phyloP scores from a whole-genome alignment of 192 early-diverging fungal species.

The Mortierella hygrophila region DNA sequence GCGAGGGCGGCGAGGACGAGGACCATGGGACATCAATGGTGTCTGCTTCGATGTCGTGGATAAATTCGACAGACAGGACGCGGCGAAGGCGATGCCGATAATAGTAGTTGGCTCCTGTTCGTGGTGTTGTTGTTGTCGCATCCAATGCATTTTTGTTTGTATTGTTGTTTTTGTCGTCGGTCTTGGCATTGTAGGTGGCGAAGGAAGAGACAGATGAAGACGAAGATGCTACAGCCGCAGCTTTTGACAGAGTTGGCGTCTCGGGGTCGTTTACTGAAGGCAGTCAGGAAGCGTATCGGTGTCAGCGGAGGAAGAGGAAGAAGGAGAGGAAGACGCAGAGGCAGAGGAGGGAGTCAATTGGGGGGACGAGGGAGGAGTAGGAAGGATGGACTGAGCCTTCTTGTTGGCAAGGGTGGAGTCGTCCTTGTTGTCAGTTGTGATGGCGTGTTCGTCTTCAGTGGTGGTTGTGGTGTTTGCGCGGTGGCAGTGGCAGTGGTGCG shows the following conservation, averaged over 20 bases:
- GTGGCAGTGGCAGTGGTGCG: slow-evolving; percentile 49
- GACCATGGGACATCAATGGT: slow-evolving; percentile 6
- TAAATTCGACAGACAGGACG: background rate
- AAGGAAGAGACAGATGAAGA: background rate
- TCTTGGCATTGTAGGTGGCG: slow-evolving; percentile 2
- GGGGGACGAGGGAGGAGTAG: slow-evolving; percentile 14
- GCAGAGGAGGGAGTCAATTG: background rate
- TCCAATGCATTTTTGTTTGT: background rate
- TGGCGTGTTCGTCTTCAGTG: background rate
- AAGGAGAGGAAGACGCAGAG: background rate
- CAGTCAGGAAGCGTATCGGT: background rate
- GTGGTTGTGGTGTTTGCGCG: background rate
- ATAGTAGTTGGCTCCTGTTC: background rate
- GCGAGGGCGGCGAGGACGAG: background rate
- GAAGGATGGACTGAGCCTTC: slow-evolving; percentile 1
- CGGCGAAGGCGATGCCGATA: background rate
- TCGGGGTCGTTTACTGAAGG: background rate
- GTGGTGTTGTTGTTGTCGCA: background rate
- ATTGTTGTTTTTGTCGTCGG: background rate
- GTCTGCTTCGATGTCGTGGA: background rate
- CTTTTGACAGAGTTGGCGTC: background rate
- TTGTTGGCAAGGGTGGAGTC: background rate
- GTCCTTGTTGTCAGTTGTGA: background rate
- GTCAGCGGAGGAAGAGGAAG: background rate
- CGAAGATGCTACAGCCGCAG: background rate